Evolutionary conservation across 1,284 basidiomycete species (phyloP), one percentile per base, ranked within the genome.

Genomic region (Ganoderma boninense): DNA sequence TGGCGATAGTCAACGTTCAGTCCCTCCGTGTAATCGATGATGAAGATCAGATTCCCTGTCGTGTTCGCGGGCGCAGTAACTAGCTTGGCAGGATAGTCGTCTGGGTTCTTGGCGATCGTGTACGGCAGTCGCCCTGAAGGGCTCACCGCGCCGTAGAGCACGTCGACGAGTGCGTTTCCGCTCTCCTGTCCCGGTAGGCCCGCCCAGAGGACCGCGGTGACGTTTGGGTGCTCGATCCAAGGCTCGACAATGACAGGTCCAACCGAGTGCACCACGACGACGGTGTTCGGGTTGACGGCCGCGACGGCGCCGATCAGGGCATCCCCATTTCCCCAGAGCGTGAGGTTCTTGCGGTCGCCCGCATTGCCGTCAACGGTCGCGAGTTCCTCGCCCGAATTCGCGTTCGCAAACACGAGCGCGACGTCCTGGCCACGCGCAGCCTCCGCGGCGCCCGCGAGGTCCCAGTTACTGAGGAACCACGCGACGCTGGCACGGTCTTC

Each of bases 261-360:
- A 65, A 94, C 92, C 10, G 90, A 89, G 81, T 97, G 91, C 29
- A 92, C 86, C 44, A 97, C 87, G 20, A 97, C 44, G 62, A 97
- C 87, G 0, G 94, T 95, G 82, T 97, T 96, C 75, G 87, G n/a
- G 81, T 92, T 92, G 73, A 85, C 82, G 3, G 23, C 40, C 11
- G 64, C 64, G 64, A 65, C 54, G 40, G 64, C 64, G 64, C 26
- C 43, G 54, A 65, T 43, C 1, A 65, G 54, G 1, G 2, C 4
- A 5, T 62, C 60, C 26, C 1, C 64, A 40, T 65, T 65, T 7
- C 18, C 46, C 54, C 64, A 65, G n/a, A 93, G 89, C 0, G 93
- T 93, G 59, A 96, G 80, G 79, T 96, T 95, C 74, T 94, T 93
- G 54, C 93, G 87, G 73, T 97, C 95, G 64, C 93, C 92, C n/a